Base-by-base conservation (phyloP, 1,284 basidiomycete species). In the Leccinum subrobustum region DNA sequence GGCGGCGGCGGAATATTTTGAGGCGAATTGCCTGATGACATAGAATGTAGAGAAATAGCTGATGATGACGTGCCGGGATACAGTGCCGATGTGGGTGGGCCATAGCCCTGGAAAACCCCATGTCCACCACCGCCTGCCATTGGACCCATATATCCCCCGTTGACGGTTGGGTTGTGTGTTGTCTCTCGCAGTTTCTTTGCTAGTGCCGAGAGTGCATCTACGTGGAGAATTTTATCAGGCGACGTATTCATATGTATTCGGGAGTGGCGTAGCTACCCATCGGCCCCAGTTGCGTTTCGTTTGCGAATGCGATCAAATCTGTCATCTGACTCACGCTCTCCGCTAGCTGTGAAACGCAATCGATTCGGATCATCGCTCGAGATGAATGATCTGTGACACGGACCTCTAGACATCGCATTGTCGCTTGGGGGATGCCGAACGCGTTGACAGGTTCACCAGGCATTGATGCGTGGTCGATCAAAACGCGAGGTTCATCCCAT, bases 341-440 rank as follows among this genome's bases (percentile, higher is more conserved):
- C 44, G 89, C 89, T 60, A 90, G 75, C 87, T 89, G 65, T 5
- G 60, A 64, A 55, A 62, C 55, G 33, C 52, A 58, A 35, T 37
- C 42, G 5, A 61, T 63, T 60, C 27, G 12, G 7, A 60, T 62
- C 39, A 29, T 57, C 31, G 27, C 44, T 44, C 51, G 23, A 52
- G 11, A 31, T 51, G 35, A 52, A 59, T 16, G 25, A 16, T 23
- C 18, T 35, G 20, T 20, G 29, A 25, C 56, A 70, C 75, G 57
- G 57, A 91, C 88, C 81, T 92, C 90, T 33, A 92, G 76, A 79
- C 90, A 91, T 61, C 90, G 80, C 91, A 92, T 92, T 18, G 90
- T 91, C 3, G 89, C 89, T 70, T 92, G 90, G 2, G 90, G 90
- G 57, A 92, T 90, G 3, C 90, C 90, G 74, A 92, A 92, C 33